These are phyloP conservation scores for Candida krabiensis DNA, from an alignment of 805 yeast genomes.

Conservation along the genomic window DNA sequence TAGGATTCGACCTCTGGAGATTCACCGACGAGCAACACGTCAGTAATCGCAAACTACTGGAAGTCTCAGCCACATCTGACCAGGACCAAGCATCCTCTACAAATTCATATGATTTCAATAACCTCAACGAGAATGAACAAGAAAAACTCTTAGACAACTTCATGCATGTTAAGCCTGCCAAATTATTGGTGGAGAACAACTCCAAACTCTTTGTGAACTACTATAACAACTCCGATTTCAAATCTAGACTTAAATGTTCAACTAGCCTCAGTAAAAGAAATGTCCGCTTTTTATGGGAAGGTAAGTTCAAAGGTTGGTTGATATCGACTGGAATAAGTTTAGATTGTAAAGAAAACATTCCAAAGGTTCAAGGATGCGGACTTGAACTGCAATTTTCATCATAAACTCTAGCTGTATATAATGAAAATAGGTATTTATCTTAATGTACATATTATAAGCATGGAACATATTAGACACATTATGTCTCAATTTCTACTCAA, in stretches of 20 bases:
- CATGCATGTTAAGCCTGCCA: constrained; percentile 23
- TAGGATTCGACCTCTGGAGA: constrained; percentile 86
- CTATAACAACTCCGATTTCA: constrained; percentile 54
- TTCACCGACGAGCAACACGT: constrained; percentile 22
- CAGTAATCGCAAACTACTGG: not conserved
- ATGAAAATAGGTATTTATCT: not conserved
- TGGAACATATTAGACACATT: too few relatives aligned
- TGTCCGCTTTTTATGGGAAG: constrained; percentile 80
- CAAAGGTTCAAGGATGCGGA: constrained; percentile 55
- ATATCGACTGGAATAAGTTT: constrained; percentile 71
- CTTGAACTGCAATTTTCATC: constrained; percentile 63
- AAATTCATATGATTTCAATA: constrained; percentile 15
- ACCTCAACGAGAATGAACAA: constrained; percentile 22
- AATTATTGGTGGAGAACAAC: constrained; percentile 16
- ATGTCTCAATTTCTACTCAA: not conserved
- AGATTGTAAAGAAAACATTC: constrained; percentile 41
- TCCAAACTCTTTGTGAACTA: constrained; percentile 29
- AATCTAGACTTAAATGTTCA: constrained; percentile 72
- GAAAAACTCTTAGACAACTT: constrained; percentile 20
- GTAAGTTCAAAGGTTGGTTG: constrained; percentile 76
- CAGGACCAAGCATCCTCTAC: not conserved
- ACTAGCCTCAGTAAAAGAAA: constrained; percentile 65
- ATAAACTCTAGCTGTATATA: constrained; percentile 21
- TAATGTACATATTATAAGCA: not conserved
- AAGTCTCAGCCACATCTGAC: not conserved